Evolutionary conservation across 164 flowering plant genomes (phyloP).

Genomic region (Magnolia sinica): DNA sequence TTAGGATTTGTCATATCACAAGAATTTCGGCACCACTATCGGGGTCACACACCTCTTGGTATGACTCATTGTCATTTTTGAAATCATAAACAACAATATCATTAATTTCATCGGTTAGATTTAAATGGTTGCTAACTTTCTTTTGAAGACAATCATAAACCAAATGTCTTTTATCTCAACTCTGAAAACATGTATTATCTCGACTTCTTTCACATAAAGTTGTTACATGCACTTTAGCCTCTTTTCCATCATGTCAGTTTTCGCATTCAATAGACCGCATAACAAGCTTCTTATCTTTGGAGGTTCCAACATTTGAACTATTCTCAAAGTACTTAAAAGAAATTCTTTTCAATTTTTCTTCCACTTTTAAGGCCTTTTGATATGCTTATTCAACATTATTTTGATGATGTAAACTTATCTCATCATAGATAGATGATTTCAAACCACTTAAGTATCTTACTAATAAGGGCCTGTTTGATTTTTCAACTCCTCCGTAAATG

Average conservation of each 20-base stretch:
- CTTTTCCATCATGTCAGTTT: not conserved
- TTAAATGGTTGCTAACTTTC: not conserved
- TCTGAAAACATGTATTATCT: not conserved
- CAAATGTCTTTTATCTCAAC: not conserved
- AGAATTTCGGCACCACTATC: not conserved
- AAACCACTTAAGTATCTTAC: conserved; percentile 9
- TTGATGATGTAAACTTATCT: not conserved
- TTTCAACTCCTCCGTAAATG: too few relatives aligned
- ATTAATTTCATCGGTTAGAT: not conserved
- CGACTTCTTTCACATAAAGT: too few relatives aligned
- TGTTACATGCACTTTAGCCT: not conserved
- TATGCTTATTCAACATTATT: not conserved
- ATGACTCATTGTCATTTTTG: not conserved
- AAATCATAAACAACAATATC: not conserved
- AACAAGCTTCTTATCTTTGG: not conserved
- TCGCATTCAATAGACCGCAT: not conserved
- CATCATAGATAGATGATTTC: not conserved
- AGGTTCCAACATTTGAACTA: too few relatives aligned
- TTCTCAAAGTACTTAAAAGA: not conserved
- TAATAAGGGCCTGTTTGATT: not conserved
- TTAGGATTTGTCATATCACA: not conserved
- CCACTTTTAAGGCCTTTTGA: conserved; percentile 2
- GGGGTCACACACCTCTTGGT: not conserved
- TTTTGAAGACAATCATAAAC: not conserved
- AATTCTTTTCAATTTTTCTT: conserved; percentile 3